Evolutionary conservation across 2,329 filamentous ascomycete species (phyloP), one percentile per base, ranked within the genome.

Genomic region (Arthrobotrys entomopaga): DNA sequence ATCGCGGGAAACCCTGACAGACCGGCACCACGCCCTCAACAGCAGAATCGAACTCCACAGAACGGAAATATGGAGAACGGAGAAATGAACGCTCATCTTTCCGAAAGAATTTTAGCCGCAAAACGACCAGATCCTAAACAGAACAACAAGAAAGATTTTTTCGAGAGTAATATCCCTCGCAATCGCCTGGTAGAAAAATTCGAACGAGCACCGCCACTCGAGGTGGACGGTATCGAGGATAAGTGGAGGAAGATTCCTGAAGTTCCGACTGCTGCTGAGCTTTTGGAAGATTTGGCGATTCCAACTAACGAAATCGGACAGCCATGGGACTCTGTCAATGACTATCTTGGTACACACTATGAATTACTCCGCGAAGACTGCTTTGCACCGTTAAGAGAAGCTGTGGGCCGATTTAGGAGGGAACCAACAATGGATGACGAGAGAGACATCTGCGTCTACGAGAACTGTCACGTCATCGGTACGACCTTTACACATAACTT

Each of bases 341-440:
- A 85, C 0, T 97, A 96, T 69, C 83, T 97, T 0, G 83, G 87
- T 34, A 86, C 87, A 0, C 91, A 96, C 57, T 96, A 95, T 79
- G 84, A 87, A 2, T 85, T 97, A 1, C 84, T 92, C 6, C 86
- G 93, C 1, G 90, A 92, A 78, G 92, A 97, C 79, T 87, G 88
- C 0, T 83, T 91, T 2, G 86, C 90, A 11, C 86, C 89, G 0
- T 83, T 97, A 0, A 86, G 92, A 5, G 85, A 87, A 75, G 88
- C 91, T 0, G 85, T 96, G 0, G 81, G 83, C 0, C 81, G 84
- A 11, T 85, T 90, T 64, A 85, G 84, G 22, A 76, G 81, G 0
- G 78, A 85, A 5, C 88, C 89, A 0, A 75, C 79, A 0, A 87
- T 88, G 81, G 80, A 80, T 11, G 92, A 96, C 67, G 84, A 84